A percentile compares a stretch with the other conserved stretches of the same genome.
Evolutionary conservation across 2,329 filamentous ascomycete genomes (phyloP).

Genomic region (Epichloe gansuensis): DNA sequence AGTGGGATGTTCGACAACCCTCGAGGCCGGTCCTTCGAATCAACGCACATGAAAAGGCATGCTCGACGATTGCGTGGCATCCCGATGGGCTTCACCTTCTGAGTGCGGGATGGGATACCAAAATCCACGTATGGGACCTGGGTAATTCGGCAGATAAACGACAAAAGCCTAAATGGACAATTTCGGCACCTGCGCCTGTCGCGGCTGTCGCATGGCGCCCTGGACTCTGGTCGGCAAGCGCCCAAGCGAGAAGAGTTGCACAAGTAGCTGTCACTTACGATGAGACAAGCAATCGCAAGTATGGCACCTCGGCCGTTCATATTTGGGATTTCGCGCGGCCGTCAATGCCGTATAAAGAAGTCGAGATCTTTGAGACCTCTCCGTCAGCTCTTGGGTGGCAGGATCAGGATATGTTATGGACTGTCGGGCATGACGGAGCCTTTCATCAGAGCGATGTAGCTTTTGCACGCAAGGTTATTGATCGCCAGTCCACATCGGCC

Average conservation of each 20-base stretch:
- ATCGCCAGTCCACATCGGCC: conserved; percentile 48
- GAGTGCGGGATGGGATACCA: conserved; percentile 49
- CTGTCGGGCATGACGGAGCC: conserved; percentile 46
- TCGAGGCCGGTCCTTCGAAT: conserved; percentile 43
- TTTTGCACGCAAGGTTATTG: conserved; percentile 50
- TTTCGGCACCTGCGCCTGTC: conserved; percentile 49
- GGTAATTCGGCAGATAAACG: conserved; percentile 47
- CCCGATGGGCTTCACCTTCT: conserved; percentile 54
- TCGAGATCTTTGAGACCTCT: conserved; percentile 46
- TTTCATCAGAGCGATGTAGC: conserved; percentile 56
- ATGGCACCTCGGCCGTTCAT: conserved; percentile 47
- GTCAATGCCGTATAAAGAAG: conserved; percentile 54
- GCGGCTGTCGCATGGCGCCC: conserved; percentile 51
- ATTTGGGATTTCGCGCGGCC: conserved; percentile 59
- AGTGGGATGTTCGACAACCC: conserved; percentile 50
- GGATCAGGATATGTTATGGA: conserved; percentile 54
- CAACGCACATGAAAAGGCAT: conserved; percentile 48
- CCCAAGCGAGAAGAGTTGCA: conserved; percentile 45
- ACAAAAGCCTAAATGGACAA: conserved; percentile 51
- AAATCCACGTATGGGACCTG: conserved; percentile 54
- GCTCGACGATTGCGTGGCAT: conserved; percentile 53
- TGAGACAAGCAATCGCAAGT: conserved; percentile 39
- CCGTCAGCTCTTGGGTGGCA: conserved; percentile 51
- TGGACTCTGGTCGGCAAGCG: conserved; percentile 51
- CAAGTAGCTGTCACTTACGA: conserved; percentile 53